Conservation (phyloP, 1,139 yeast species). For the Geotrichum siamense region DNA sequence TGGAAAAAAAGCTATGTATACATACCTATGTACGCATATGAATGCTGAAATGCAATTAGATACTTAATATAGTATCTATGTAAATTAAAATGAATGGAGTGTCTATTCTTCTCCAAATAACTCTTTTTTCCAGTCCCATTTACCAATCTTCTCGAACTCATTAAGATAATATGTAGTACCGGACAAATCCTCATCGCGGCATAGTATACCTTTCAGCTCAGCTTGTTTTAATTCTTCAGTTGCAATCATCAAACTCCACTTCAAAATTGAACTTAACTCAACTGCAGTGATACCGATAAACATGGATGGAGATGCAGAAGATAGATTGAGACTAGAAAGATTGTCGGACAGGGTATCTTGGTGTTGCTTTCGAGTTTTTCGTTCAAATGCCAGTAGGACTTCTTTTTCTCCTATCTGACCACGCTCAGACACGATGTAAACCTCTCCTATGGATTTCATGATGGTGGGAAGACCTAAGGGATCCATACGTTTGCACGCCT, state of each 20-base stretch:
- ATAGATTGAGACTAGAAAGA: neutral
- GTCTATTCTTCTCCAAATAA: neutral
- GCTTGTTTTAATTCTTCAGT: constrained; percentile 60
- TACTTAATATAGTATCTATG: too few species aligned
- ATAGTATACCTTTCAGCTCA: constrained; percentile 49
- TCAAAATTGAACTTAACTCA: constrained; percentile 48
- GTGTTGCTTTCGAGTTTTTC: neutral
- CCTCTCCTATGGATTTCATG: constrained; percentile 1
- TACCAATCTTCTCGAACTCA: constrained; percentile 3
- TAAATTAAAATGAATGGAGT: neutral
- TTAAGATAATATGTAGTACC: constrained; percentile 45
- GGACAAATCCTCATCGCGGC: constrained; percentile 58
- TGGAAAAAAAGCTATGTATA: too few species aligned
- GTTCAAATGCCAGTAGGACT: neutral
- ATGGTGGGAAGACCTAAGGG: neutral
- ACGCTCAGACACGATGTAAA: neutral
- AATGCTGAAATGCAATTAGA: too few species aligned
- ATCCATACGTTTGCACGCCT: constrained; percentile 39
- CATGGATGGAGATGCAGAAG: neutral
- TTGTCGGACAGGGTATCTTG: neutral
- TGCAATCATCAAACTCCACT: constrained; percentile 66
- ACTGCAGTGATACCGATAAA: constrained; percentile 38
- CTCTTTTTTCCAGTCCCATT: constrained; percentile 13
- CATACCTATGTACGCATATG: too few species aligned
- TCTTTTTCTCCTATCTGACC: constrained; percentile 1